A percentile compares a stretch with the other conserved stretches of the same genome.
These are phyloP conservation scores for Melastoma candidum DNA, from an alignment of 441 rosid genomes.

Conservation along the genomic window DNA sequence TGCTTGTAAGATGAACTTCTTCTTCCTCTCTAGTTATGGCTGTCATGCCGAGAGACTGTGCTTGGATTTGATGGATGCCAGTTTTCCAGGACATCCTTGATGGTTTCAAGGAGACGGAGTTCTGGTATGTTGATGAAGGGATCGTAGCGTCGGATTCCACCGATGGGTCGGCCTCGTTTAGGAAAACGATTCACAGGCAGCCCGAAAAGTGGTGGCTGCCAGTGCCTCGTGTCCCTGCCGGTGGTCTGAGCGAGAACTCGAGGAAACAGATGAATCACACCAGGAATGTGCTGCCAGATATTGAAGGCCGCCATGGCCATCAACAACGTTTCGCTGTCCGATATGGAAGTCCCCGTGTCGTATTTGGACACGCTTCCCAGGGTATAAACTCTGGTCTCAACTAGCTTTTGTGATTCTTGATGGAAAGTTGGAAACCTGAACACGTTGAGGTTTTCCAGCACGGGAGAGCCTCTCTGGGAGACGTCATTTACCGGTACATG, in stretches of 20 bases:
- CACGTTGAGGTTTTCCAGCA: conserved; percentile 13
- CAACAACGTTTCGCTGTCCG: conserved; percentile 37
- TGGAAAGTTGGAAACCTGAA: no score
- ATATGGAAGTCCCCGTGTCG: conserved; percentile 60
- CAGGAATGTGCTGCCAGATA: conserved; percentile 43
- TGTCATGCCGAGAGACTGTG: no score
- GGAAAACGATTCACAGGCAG: no score
- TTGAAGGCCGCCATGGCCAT: conserved; percentile 54
- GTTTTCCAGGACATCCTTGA: conserved; percentile 77
- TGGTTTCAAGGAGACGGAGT: conserved; percentile 66
- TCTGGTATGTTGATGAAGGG: conserved; percentile 65
- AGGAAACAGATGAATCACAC: conserved; percentile 36
- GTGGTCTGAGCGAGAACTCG: conserved; percentile 37
- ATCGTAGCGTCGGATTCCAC: conserved; percentile 11
- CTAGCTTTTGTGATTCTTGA: no score
- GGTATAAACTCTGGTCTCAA: conserved; percentile 19
- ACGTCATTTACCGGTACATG: conserved; percentile 46
- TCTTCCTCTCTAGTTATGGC: conserved; percentile 3
- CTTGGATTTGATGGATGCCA: not conserved
- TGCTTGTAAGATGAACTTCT: conserved; percentile 47
- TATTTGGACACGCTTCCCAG: conserved; percentile 53
- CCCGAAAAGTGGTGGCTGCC: conserved; percentile 60
- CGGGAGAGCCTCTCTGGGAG: conserved; percentile 56
- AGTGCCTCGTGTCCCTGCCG: conserved; percentile 32
- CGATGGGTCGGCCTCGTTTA: conserved; percentile 3